Base-by-base conservation (phyloP, 208 protist species). In the Vickermania spadyakhi region DNA sequence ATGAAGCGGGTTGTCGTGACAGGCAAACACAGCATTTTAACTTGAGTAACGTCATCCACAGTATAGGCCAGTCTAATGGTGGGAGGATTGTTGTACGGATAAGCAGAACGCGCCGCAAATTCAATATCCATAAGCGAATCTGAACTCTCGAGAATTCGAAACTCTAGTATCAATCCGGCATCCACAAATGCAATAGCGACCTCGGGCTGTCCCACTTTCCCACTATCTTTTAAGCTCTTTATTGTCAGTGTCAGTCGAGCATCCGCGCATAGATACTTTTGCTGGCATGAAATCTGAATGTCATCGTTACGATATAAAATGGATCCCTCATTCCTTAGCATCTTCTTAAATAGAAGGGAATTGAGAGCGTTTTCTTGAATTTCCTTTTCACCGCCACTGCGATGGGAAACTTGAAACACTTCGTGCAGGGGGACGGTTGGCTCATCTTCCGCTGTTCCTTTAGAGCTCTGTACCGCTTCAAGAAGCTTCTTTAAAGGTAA, bases 1-100 rank as follows among this genome's bases (percentile, higher is more conserved):
- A 87, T 71, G 62, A 94, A 94, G 13, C 70, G 69, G 1, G 77
- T 77, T 2, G 79, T 60, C 3, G 70, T 65, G 53, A 91, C 74
- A 1, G 86, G 86, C 21, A 94, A 65, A 2, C 72, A 76, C 0
- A 94, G 58, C 29, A 79, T 58, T 52, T 83, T 73, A 13, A 75
- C 72, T 56, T 63, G 51, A 14, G 13, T 58, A 28, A 18, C 58
- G 66, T 7, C 22, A 28, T 14, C 42, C 7, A 31, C 31, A 27
- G 14, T 27, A 71, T 90, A 88, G 53, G 58, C 68, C 30, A 93
- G 57, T 22, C 75, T 76, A 45, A 89, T 52, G n/a, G 67, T 79
- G 14, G 86, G 86, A n/a, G 77, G 60, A 26, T 72, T 56, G 11
- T 52, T 49, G 45, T 86, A 93, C 28, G 86, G 76, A 21, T 77